Conservation (phyloP, 106 monocot genomes). For the Acorus calamus region DNA sequence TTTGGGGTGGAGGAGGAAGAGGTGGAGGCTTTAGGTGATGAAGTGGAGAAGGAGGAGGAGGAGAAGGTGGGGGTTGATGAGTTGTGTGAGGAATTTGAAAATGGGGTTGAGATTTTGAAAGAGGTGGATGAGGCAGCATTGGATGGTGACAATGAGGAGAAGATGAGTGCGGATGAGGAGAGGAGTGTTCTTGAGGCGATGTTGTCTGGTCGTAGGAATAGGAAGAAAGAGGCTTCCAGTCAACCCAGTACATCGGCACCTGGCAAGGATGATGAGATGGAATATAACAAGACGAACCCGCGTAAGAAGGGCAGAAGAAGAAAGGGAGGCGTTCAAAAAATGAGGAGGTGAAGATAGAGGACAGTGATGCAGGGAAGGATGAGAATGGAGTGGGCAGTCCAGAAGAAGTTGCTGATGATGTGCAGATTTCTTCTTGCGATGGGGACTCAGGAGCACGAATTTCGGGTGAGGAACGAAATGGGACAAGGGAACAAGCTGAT, state of each 20-base stretch:
- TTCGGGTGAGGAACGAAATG: constrained; percentile 22
- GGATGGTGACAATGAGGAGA: constrained; percentile 2
- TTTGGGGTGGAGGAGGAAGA: constrained; percentile 10
- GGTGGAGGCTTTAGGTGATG: constrained; percentile 26
- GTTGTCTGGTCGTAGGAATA: constrained; percentile 44
- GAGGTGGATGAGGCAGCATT: constrained; percentile 16
- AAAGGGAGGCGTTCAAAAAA: constrained; percentile 10
- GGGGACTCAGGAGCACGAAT: constrained; percentile 18
- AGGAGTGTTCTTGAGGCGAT: constrained; percentile 50
- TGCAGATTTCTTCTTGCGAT: constrained; percentile 6
- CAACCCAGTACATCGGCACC: constrained; percentile 9
- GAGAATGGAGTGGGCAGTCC: constrained; percentile 11
- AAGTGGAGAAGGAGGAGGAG: constrained; percentile 17
- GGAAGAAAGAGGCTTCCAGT: constrained; percentile 10
- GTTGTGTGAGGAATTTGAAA: constrained; percentile 36
- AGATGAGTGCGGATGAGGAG: constrained; percentile 28
- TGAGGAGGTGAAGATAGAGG: constrained; percentile 7
- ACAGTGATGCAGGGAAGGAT: not conserved
- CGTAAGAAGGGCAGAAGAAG: constrained; percentile 23
- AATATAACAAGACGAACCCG: constrained; percentile 22
- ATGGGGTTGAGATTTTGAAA: constrained; percentile 27
- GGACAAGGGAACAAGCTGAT: constrained; percentile 31
- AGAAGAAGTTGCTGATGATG: constrained; percentile 8
- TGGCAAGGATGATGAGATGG: constrained; percentile 2
- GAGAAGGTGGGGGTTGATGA: constrained; percentile 24